These are phyloP conservation scores for Yamadazyma siamensis DNA, from an alignment of 1,139 yeast species.

Conservation along the genomic window DNA sequence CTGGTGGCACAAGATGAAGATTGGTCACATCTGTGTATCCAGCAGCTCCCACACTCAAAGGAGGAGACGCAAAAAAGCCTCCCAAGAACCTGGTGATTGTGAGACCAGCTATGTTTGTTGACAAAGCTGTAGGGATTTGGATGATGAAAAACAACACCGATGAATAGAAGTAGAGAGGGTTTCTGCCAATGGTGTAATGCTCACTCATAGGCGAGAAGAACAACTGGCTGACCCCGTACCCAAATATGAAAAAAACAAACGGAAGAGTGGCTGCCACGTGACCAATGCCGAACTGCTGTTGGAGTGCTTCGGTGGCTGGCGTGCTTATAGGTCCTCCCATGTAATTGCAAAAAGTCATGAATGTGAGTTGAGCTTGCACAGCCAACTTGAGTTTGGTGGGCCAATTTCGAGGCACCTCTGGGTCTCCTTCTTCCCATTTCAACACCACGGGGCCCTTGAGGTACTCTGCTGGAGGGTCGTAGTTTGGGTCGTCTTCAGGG, in stretches of 20 bases:
- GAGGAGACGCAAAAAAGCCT: constrained; percentile 36
- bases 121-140: constrained; percentile 33
- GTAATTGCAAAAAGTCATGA: constrained; percentile 23
- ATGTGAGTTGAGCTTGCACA: constrained; percentile 18
- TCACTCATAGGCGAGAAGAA: constrained; percentile 55
- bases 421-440: constrained; percentile 21
- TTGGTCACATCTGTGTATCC: constrained; percentile 5
- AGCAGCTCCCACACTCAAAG: constrained; percentile 36
- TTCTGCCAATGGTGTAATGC: constrained; percentile 50
- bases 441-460: constrained; percentile 1
- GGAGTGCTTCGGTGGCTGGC: constrained; percentile 31
- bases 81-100: constrained; percentile 29
- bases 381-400: constrained; percentile 17
- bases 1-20: constrained; percentile 21
- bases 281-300: constrained; percentile 41
- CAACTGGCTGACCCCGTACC: constrained; percentile 57
- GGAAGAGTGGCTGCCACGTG: constrained; percentile 45
- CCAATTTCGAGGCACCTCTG: constrained; percentile 31
- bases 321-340: constrained; percentile 29
- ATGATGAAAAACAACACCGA: constrained; percentile 28
- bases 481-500: constrained; percentile 31
- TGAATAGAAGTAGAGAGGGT: constrained; percentile 29
- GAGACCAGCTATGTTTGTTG: constrained; percentile 27
- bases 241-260: constrained; percentile 39
- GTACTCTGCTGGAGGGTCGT: constrained; percentile 30